These are phyloP conservation scores for Diacronema lutheri DNA, from an alignment of 78 protist species.

Conservation along the genomic window DNA sequence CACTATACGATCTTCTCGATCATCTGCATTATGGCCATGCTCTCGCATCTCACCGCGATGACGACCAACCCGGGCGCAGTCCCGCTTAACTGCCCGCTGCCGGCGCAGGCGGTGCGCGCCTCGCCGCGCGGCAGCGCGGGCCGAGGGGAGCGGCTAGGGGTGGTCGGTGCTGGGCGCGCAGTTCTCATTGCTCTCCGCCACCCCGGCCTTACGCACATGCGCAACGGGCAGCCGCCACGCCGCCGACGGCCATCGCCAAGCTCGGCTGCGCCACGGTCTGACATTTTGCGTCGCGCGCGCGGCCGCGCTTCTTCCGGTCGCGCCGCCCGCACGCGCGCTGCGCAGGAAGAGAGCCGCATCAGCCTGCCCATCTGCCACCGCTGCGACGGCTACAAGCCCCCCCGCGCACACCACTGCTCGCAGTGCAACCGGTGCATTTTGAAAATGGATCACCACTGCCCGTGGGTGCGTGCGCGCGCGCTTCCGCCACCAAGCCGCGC, in stretches of 20 bases:
- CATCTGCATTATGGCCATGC: background rate
- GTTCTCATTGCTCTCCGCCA: too few species aligned
- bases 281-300: background rate
- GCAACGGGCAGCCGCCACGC: too few species aligned
- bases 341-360: background rate
- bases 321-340: too few species aligned
- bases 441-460: conserved; percentile 72
- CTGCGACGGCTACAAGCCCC: conserved; percentile 41
- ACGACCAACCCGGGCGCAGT: conserved; percentile 31
- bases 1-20: background rate
- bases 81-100: background rate
- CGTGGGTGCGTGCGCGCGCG: too few species aligned
- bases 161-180: too few species aligned
- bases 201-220: too few species aligned
- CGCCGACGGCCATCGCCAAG: too few species aligned
- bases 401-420: conserved; percentile 80
- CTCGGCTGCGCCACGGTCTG: too few species aligned
- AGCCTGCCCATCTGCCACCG: conserved; percentile 4
- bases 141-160: too few species aligned
- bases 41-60: conserved; percentile 17
- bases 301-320: background rate
- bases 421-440: conserved; percentile 49
- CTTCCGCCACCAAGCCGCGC: too few species aligned
- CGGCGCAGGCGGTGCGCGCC: background rate
- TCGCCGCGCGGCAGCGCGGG: too few species aligned